Evolutionary conservation across 2,329 filamentous ascomycete species (phyloP).

Genomic region (Aspergillus jensenii): DNA sequence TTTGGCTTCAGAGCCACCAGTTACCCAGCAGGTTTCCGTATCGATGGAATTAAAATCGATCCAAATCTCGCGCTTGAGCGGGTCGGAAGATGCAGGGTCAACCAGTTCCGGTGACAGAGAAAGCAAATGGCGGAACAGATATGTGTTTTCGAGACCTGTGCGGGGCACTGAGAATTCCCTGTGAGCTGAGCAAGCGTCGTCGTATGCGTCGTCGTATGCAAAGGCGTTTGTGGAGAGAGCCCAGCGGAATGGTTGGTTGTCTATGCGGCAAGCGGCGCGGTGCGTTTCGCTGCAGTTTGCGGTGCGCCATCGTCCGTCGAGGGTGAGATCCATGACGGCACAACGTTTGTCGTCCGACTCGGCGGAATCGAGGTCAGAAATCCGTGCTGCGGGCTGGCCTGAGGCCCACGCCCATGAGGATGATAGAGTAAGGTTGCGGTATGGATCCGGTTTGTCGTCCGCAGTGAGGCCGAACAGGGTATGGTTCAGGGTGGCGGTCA

Average conservation of each 20-base stretch:
- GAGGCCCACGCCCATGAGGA: slow-evolving; percentile 62
- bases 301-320: slow-evolving; percentile 58
- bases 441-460: slow-evolving; percentile 44
- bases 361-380: slow-evolving; percentile 23
- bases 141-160: slow-evolving; percentile 63
- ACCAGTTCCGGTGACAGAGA: slow-evolving; percentile 28
- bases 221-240: slow-evolving; percentile 45
- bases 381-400: slow-evolving; percentile 51
- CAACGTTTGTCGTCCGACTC: slow-evolving; percentile 50
- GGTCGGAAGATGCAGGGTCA: slow-evolving; percentile 26
- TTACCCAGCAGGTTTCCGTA: slow-evolving; percentile 60
- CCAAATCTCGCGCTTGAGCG: slow-evolving; percentile 46
- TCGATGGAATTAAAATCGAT: slow-evolving; percentile 63
- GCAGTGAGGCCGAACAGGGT: slow-evolving; percentile 56
- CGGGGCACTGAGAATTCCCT: slow-evolving; percentile 58
- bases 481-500: slow-evolving; percentile 59
- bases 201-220: slow-evolving; percentile 46
- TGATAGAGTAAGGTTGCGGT: slow-evolving; percentile 52
- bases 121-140: slow-evolving; percentile 50
- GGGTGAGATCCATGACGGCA: slow-evolving; percentile 52
- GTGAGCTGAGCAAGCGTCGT: slow-evolving; percentile 49
- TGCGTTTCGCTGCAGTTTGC: slow-evolving; percentile 54
- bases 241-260: slow-evolving; percentile 59
- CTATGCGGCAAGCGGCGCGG: slow-evolving; percentile 58
- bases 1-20: slow-evolving; percentile 52